Evolutionary conservation across 2,329 filamentous ascomycete species (phyloP), one percentile per base, ranked within the genome.

Genomic region (Cladophialophora psammophila): DNA sequence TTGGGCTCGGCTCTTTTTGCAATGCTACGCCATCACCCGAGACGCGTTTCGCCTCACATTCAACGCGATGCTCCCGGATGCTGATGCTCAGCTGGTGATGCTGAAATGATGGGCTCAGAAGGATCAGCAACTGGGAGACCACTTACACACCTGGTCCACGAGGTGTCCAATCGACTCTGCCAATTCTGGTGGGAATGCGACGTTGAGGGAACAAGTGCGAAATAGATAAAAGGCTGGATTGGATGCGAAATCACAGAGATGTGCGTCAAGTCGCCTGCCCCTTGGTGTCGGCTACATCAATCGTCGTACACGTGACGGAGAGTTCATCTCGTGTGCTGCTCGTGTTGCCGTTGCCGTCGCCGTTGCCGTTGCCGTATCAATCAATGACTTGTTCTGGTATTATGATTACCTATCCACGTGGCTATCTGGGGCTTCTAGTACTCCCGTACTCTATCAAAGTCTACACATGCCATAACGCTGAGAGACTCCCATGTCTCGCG

Each of bases 21-120:
- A 52, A 59, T 52, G 18, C 60, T 48, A 55, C 31, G 42, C 53
- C 54, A n/a, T 36, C 35, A 59, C 52, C 62, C 60, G 68, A 69
- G 63, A 69, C 68, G 65, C 63, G 68, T 69, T 69, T 65, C 59
- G 59, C 58, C 54, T 64, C 67, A 60, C 20, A 36, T 31, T 20
- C 13, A 56, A 52, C 60, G 64, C 45, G 40, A 10, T 63, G 42
- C n/a, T 20, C 18, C 18, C 52, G 40, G 42, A 50, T 15, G 18
- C 26, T 8, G 32, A 52, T 50, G 61, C 60, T 50, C 20, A 31
- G 18, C 20, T 13, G 45, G 7, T 34, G 52, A 35, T 35, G 42
- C 45, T 60, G 42, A 57, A 55, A 54, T 55, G 53, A 57, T 57
- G 60, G 53, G 31, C 60, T 50, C 12, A 18, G 31, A 15, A 65